phyloP scores from a whole-genome alignment of 2,329 filamentous ascomycete genomes.

The Apiospora rasikravindrae region DNA sequence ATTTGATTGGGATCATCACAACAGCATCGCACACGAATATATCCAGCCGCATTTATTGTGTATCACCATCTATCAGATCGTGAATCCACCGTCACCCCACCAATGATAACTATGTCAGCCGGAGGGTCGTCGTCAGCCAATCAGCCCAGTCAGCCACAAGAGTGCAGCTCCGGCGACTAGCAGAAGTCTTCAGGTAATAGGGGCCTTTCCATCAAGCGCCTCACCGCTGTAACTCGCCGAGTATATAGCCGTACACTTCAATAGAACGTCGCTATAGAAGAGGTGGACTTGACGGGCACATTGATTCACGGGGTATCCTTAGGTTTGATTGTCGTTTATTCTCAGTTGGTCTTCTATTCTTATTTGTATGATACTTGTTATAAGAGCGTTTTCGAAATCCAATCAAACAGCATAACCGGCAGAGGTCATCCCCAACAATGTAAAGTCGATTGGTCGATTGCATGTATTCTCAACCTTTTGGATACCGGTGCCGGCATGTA shows the following conservation, averaged over 20 bases:
- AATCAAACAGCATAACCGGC: background rate
- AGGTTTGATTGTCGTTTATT: background rate
- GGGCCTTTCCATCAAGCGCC: background rate
- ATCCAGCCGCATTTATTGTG: background rate
- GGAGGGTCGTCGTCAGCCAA: background rate
- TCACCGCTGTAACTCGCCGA: slow-evolving; percentile 11
- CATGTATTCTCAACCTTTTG: background rate
- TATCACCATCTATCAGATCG: background rate
- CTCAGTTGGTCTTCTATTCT: background rate
- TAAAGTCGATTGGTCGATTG: background rate
- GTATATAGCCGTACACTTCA: background rate
- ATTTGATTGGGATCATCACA: background rate
- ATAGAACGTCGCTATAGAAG: background rate
- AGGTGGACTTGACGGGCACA: background rate
- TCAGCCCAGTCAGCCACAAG: background rate
- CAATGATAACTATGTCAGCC: background rate
- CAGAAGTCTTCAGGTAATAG: background rate
- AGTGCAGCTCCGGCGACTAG: background rate
- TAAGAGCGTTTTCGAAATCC: background rate
- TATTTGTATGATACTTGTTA: background rate
- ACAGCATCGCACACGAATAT: background rate
- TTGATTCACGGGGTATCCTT: background rate
- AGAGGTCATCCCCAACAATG: background rate
- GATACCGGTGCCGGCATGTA: background rate
- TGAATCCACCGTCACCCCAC: background rate